phyloP scores from a whole-genome alignment of 176 grass and related monocot genomes.

The Phragmites australis region DNA sequence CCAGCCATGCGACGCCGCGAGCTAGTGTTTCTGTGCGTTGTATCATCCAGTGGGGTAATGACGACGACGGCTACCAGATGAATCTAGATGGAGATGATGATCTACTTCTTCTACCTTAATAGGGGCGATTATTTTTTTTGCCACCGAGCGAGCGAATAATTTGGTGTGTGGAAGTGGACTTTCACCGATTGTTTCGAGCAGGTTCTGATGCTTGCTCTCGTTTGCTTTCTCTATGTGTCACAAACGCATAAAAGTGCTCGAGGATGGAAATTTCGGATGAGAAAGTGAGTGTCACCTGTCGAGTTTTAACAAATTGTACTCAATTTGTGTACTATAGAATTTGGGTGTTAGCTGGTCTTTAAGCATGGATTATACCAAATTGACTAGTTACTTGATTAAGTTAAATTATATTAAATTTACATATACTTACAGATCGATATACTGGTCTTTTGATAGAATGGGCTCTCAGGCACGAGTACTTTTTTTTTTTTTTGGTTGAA shows the following conservation, averaged over 20 bases:
- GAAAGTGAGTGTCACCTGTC: background rate
- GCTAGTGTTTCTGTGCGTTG: slow-evolving; percentile 46
- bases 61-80: background rate
- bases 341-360: background rate
- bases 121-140: too few species aligned
- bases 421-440: too few species aligned
- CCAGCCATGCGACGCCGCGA: background rate
- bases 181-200: background rate
- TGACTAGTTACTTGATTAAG: too few species aligned
- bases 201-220: background rate
- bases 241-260: background rate
- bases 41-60: slow-evolving; percentile 5
- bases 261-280: background rate
- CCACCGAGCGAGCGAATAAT: background rate
- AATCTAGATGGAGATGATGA: background rate
- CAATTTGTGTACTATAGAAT: background rate
- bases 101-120: background rate
- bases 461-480: too few species aligned
- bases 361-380: too few species aligned
- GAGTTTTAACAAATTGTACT: background rate
- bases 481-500: too few species aligned
- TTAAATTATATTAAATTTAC: too few species aligned
- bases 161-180: background rate
- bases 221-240: too few species aligned
- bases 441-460: too few species aligned